Evolutionary conservation across 768 basidiomycete genomes (phyloP).

Genomic region (Hygrophoropsis aurantiaca): DNA sequence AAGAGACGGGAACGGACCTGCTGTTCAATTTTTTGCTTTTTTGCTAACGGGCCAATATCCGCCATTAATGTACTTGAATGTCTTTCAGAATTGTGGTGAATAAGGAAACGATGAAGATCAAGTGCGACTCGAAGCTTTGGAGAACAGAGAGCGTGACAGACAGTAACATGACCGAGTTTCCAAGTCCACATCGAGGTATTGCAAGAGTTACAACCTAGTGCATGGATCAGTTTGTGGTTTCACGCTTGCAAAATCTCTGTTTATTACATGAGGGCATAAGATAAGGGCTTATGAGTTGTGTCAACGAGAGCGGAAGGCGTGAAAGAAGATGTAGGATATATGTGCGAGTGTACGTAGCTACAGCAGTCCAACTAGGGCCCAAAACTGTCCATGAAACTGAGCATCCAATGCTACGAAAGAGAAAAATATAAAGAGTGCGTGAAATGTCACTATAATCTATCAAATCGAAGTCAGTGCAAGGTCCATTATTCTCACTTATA

Average conservation of each 20-base stretch:
- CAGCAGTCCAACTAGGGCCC: constrained; percentile 12
- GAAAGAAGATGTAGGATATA: constrained; percentile 15
- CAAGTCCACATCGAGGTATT: too few species aligned
- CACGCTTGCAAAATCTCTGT: too few species aligned
- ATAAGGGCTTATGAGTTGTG: constrained; percentile 10
- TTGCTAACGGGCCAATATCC: constrained; percentile 28
- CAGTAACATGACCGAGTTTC: too few species aligned
- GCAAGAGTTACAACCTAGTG: too few species aligned
- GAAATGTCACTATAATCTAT: constrained; percentile 13
- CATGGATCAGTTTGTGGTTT: not conserved
- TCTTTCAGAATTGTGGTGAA: too few species aligned
- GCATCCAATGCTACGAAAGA: not conserved
- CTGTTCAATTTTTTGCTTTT: constrained; percentile 45
- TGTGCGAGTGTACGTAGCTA: constrained; percentile 17
- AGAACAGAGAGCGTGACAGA: too few species aligned
- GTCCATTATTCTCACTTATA: constrained; percentile 29
- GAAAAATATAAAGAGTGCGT: constrained; percentile 3
- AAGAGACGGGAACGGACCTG: constrained; percentile 24
- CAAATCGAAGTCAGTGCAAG: constrained; percentile 5
- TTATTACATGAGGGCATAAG: too few species aligned
- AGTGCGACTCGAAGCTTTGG: too few species aligned
- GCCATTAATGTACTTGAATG: constrained; percentile 15
- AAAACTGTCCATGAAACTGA: not conserved
- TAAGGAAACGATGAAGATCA: too few species aligned
- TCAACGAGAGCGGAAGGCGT: constrained; percentile 22